Percentiles rank a stretch among this genome's conserved stretches.
phyloP scores from a whole-genome alignment of 768 basidiomycete species.

The Tricholoma sp. region DNA sequence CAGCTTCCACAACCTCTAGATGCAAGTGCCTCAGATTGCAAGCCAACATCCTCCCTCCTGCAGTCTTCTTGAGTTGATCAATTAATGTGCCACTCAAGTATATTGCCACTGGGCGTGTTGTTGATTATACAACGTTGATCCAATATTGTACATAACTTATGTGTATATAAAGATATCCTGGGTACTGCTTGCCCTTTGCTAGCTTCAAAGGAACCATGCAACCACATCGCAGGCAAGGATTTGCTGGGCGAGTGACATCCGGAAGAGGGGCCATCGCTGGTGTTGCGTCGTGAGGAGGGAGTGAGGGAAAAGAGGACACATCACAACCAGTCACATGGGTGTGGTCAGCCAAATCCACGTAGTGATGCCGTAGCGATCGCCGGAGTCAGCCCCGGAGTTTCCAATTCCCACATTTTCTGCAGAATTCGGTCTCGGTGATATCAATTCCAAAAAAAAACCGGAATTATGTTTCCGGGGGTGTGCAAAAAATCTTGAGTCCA shows the following conservation, averaged over 20 bases:
- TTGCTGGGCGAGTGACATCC: too few species aligned
- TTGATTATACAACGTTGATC: background rate
- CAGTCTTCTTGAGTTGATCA: background rate
- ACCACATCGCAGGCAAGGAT: too few species aligned
- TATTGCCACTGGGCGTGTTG: too few species aligned
- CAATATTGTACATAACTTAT: background rate
- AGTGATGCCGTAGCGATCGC: background rate
- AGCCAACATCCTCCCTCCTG: background rate
- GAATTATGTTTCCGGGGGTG: too few species aligned
- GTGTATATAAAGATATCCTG: background rate
- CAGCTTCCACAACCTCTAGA: background rate
- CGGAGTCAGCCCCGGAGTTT: too few species aligned
- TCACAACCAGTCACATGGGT: background rate
- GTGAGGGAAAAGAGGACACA: background rate
- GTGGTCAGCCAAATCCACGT: background rate
- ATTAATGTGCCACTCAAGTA: background rate
- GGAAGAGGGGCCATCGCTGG: background rate
- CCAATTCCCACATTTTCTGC: too few species aligned
- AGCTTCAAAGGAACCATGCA: too few species aligned
- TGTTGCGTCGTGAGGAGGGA: background rate
- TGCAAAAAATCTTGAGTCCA: too few species aligned
- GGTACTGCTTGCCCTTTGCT: too few species aligned
- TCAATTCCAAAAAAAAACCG: too few species aligned
- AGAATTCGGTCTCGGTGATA: too few species aligned
- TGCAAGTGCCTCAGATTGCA: background rate